Evolutionary conservation across 257 asterid species (phyloP).

Genomic region (Scutellaria baicalensis): DNA sequence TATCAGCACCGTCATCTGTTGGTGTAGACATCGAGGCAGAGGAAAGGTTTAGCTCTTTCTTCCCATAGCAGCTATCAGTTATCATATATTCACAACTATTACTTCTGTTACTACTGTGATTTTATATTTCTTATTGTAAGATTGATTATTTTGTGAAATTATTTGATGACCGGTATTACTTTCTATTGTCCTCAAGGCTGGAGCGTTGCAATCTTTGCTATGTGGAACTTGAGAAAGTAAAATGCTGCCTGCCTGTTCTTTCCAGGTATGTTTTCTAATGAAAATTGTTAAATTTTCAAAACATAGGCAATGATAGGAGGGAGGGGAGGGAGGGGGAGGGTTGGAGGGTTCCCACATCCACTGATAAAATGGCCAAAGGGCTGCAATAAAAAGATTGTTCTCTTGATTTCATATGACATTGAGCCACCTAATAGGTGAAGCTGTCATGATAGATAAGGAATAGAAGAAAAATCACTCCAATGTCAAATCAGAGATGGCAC

Average conservation of each 20-base stretch:
- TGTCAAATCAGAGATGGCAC: not conserved
- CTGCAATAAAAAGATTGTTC: not conserved
- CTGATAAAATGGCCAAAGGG: not conserved
- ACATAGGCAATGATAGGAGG: too few relatives aligned
- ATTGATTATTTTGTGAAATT: slow-evolving; percentile 6
- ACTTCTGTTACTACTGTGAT: not conserved
- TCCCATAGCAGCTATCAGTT: not conserved
- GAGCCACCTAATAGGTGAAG: not conserved
- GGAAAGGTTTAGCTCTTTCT: slow-evolving; percentile 52
- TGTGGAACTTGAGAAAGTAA: slow-evolving; percentile 90
- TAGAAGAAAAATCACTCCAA: not conserved
- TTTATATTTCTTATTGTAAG: not conserved
- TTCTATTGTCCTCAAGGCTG: slow-evolving; percentile 50
- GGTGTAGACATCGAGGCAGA: slow-evolving; percentile 99
- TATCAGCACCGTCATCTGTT: slow-evolving; percentile 81
- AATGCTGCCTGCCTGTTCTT: slow-evolving; percentile 55
- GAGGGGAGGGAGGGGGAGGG: too few relatives aligned
- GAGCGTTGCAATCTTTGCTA: slow-evolving; percentile 89
- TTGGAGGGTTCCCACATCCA: not conserved
- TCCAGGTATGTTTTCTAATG: slow-evolving; percentile 44
- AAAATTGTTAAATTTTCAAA: not conserved
- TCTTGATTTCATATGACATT: not conserved
- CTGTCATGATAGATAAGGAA: not conserved
- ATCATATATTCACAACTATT: slow-evolving; percentile 1
- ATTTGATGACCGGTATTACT: slow-evolving; percentile 14